Base-by-base conservation (phyloP, 208 protist species). In the Trypanosoma cruzi region DNA sequence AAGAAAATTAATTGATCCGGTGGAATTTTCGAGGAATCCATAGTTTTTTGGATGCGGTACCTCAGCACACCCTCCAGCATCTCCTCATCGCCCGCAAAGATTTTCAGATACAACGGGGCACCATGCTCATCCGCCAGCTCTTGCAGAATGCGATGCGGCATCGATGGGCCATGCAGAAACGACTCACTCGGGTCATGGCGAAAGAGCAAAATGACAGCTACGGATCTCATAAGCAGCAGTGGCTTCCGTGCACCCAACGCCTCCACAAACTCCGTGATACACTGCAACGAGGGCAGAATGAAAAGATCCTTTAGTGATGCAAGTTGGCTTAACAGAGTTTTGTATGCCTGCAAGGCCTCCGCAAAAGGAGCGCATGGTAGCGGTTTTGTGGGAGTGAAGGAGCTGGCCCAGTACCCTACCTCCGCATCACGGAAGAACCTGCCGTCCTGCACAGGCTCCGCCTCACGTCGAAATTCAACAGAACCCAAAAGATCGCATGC, bases 21-120 rank as follows among this genome's bases (percentile, higher is more conserved):
- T 13, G 81, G 88, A 22, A 93, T 61, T 77, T 88, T 92, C 20
- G 65, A 31, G 14, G 80, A 79, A 68, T 92, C 84, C 73, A 86
- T 84, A 40, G 82, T 90, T 67, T 84, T 81, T 59, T 91, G 86
- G 34, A 95, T 78, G 57, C 89, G 87, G 70, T 93, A 95, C 75
- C 84, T 81, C 31, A 91, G 73, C 42, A 95, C 80, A 46, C 79
- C 77, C 58, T 95, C 87, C 4, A 90, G 46, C 67, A 85, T 74
- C n/a, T 75, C 71, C 32, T 85, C 80, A 57, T 95, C 81, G 20
- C 77, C 80, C 46, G 91, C 89, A 48, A 85, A 81, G 36, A 95
- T 70, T 58, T 79, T 79, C 34, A 88, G 72, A 78, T 95, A 95
- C 10, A 95, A 73, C 36, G 89, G 86, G 22, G 89, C 79, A 18